These are phyloP conservation scores for Picea sitchensis DNA, from an alignment of 75 land plant species.

Conservation along the genomic window DNA sequence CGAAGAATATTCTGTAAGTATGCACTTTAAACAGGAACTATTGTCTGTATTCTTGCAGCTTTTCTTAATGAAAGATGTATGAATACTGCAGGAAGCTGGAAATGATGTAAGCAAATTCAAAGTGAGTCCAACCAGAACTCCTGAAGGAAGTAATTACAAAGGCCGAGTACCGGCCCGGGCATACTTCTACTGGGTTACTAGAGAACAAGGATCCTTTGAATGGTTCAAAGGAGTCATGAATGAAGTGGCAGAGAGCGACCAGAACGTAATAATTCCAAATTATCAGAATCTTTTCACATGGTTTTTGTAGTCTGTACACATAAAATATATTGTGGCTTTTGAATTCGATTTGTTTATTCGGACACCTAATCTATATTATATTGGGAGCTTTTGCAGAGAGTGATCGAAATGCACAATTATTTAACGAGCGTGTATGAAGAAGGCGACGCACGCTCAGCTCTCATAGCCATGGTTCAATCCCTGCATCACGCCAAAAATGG, in stretches of 20 bases:
- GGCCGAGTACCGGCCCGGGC: constrained; percentile 54
- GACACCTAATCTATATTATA: too few species aligned
- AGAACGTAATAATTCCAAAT: constrained; percentile 29
- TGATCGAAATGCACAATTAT: constrained; percentile 19
- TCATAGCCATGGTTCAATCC: constrained; percentile 78
- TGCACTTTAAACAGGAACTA: not conserved
- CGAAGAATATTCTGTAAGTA: not conserved
- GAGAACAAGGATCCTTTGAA: constrained; percentile 89
- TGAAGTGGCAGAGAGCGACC: constrained; percentile 68
- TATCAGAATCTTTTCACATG: not conserved
- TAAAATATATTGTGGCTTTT: too few species aligned
- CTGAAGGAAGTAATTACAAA: not conserved
- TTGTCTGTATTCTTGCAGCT: too few species aligned
- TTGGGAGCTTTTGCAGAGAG: not conserved
- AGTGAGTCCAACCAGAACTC: not conserved
- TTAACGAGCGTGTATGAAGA: constrained; percentile 90
- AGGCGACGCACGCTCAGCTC: constrained; percentile 82
- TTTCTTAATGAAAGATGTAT: too few species aligned
- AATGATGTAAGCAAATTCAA: not conserved
- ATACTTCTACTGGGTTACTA: constrained; percentile 89
- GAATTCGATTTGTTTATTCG: too few species aligned
- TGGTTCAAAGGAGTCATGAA: constrained; percentile 97
- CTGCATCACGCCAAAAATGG: constrained; percentile 83
- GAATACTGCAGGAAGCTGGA: constrained; percentile 2
- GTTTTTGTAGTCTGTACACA: not conserved